Conservation (phyloP, 2,329 filamentous ascomycete genomes). For the Arachnopeziza araneosa region DNA sequence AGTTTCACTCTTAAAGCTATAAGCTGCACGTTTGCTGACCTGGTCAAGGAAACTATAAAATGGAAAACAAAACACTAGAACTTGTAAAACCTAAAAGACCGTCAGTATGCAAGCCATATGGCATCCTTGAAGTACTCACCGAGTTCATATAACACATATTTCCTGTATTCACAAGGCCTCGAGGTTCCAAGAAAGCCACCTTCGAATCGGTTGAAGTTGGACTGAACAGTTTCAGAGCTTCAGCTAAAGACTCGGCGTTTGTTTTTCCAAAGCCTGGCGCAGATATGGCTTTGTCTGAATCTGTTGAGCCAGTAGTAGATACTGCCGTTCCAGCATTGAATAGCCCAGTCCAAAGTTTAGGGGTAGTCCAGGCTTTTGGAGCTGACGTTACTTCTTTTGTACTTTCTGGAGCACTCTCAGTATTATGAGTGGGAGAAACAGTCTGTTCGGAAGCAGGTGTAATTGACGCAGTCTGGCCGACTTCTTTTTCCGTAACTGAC, state of each 20-base stretch:
- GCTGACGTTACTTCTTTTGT: conserved; percentile 35
- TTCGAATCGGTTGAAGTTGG: conserved; percentile 52
- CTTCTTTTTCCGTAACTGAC: conserved; percentile 11
- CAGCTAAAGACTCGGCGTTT: conserved; percentile 61
- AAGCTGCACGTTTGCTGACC: conserved; percentile 72
- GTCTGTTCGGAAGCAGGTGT: conserved; percentile 1
- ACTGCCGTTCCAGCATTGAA: conserved; percentile 46
- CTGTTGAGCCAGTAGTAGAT: conserved; percentile 27
- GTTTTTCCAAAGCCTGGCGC: conserved; percentile 38
- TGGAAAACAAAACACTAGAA: conserved; percentile 85
- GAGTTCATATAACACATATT: conserved; percentile 99
- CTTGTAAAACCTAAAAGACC: conserved; percentile 72
- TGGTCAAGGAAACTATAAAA: conserved; percentile 94
- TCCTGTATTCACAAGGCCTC: conserved; percentile 91
- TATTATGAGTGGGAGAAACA: neutral
- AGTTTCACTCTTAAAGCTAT: conserved; percentile 94
- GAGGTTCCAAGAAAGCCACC: conserved; percentile 80
- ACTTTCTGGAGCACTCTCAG: conserved; percentile 6
- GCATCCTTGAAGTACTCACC: conserved; percentile 49
- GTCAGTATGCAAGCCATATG: conserved; percentile 31
- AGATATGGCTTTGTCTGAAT: conserved; percentile 26
- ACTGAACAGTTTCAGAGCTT: conserved; percentile 70
- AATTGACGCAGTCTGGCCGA: neutral
- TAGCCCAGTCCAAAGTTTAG: conserved; percentile 65
- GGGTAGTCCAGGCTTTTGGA: conserved; percentile 37